These are phyloP conservation scores for Vitis amurensis DNA, from an alignment of 164 flowering plant genomes.

Conservation along the genomic window DNA sequence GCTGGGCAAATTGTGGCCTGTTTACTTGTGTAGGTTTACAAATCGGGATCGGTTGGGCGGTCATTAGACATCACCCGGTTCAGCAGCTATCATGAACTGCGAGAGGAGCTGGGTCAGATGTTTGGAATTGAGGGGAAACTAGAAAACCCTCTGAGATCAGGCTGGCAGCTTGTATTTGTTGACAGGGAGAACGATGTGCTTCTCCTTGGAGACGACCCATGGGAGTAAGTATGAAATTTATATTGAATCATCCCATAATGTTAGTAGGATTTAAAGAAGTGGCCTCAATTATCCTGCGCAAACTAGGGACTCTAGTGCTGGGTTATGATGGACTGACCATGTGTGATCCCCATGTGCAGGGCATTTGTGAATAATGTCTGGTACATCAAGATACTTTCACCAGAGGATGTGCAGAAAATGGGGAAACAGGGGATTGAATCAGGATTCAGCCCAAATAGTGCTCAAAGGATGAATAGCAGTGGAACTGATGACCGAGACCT, in stretches of 20 bases:
- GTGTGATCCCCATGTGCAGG: slow-evolving; percentile 35
- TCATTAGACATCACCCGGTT: slow-evolving; percentile 79
- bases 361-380: slow-evolving; percentile 79
- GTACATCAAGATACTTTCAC: slow-evolving; percentile 90
- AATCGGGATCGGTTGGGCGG: slow-evolving; percentile 80
- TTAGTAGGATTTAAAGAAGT: too few relatives aligned
- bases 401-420: slow-evolving; percentile 66
- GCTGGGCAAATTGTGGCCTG: slow-evolving; percentile 2
- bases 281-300: too few relatives aligned
- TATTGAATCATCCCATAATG: not conserved
- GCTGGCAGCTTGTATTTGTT: slow-evolving; percentile 98
- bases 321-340: too few relatives aligned
- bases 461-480: slow-evolving; percentile 30
- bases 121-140: slow-evolving; percentile 81
- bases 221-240: slow-evolving; percentile 62
- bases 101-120: slow-evolving; percentile 81
- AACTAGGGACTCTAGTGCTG: too few relatives aligned
- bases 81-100: slow-evolving; percentile 86
- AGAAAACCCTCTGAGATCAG: slow-evolving; percentile 90
- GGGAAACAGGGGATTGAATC: slow-evolving; percentile 49
- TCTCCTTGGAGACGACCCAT: slow-evolving; percentile 94
- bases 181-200: slow-evolving; percentile 91
- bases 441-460: slow-evolving; percentile 27
- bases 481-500: slow-evolving; percentile 34
- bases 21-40: slow-evolving; percentile 63